phyloP scores from a whole-genome alignment of 495 filamentous ascomycete genomes.

The Penicillium pancosmium region DNA sequence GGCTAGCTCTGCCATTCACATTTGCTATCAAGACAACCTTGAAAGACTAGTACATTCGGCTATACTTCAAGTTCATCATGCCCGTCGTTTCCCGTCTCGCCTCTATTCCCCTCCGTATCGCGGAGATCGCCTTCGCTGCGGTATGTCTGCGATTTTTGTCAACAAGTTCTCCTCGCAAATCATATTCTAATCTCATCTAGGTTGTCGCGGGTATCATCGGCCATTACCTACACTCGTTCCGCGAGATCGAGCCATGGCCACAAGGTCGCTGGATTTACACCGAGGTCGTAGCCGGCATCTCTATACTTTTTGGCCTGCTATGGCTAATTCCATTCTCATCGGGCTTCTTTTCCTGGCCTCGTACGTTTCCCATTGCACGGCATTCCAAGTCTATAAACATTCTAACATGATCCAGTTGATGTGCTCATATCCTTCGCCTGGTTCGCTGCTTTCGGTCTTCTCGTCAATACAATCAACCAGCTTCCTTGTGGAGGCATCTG shows the following conservation, averaged over 20 bases:
- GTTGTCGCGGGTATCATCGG: constrained; percentile 62
- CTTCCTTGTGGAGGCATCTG: constrained; percentile 59
- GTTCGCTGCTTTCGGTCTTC: constrained; percentile 66
- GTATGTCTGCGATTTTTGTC: constrained; percentile 23
- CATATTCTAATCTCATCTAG: constrained; percentile 20
- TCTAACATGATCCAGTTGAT: constrained; percentile 44
- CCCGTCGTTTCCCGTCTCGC: constrained; percentile 53
- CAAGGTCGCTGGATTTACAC: constrained; percentile 61
- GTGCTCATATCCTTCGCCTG: constrained; percentile 61
- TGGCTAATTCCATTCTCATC: constrained; percentile 58
- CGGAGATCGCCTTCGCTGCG: constrained; percentile 45
- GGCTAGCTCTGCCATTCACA: background rate
- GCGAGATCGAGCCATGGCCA: constrained; percentile 38
- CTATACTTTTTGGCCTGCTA: constrained; percentile 53
- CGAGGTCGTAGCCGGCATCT: constrained; percentile 58
- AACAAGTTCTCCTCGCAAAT: background rate
- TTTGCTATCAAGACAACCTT: background rate
- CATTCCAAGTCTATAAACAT: background rate
- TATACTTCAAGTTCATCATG: constrained; percentile 35
- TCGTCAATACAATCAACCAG: constrained; percentile 56
- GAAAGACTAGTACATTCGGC: background rate
- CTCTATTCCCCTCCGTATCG: constrained; percentile 52
- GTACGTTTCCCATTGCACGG: constrained; percentile 28
- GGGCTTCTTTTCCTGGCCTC: constrained; percentile 46
- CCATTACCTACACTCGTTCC: constrained; percentile 47